Base-by-base conservation (phyloP, 2,329 filamentous ascomycete genomes). In the Paramyrothecium sp. region DNA sequence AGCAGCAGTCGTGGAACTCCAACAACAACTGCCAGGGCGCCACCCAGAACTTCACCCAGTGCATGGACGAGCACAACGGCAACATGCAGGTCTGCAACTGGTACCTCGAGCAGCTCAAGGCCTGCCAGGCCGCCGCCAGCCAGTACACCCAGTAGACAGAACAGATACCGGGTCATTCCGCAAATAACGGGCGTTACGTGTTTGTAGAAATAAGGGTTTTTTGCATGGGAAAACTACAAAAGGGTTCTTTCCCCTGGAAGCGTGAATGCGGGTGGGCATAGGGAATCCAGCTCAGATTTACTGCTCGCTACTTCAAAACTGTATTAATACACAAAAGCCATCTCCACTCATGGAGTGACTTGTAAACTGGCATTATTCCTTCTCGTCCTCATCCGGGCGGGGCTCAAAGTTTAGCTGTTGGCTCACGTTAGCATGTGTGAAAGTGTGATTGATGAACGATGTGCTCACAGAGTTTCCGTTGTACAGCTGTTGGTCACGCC, bases 41-140 rank as follows among this genome's bases (percentile, higher is more conserved):
- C 67, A 87, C 92, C 55, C 86, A 88, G 76, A 86, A 85, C 78
- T 98, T 99, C 83, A 93, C 92, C 69, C 89, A 89, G 80, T 99
- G 95, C 84, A 89, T 99, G 89, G 93, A 98, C 75, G 91, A 98
- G 71, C 90, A 99, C 76, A 81, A 87, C 72, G 95, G 95, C 66
- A 92, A 95, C 78, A 87, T 99, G 89, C 89, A 89, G 72, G 96
- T 97, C 72, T 99, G 95, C 81, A 90, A 90, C 65, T 99, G 94
- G 93, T 99, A 99, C 76, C 80, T 99, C 68, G 95, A 99, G 75
- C 94, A 99, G 85, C 83, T 99, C 76, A 94, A 93, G 83, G 89
- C 90, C 56, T 94, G 90, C 83, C 90, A 94, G 81, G 79, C 85
- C 63, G 90, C 91, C 66, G 88, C 90, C 56, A 86, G 81, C 75